Base-by-base conservation (phyloP, 768 basidiomycete genomes). In the Neoboletus brunneissimus region DNA sequence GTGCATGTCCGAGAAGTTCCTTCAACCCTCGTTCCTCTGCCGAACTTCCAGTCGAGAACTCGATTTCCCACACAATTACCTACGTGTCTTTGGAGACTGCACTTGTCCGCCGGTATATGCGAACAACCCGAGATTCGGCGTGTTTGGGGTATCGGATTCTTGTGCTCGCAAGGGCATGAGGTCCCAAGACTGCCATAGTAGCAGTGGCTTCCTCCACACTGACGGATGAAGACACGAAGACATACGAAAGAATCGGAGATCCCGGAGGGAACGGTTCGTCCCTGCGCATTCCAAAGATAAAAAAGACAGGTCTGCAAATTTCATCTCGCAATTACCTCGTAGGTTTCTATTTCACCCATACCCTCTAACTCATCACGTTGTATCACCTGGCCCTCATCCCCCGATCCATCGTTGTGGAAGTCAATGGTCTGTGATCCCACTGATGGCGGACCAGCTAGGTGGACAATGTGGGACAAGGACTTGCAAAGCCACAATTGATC, bases 401-500 rank as follows among this genome's bases (percentile, higher is more conserved):
- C 27, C 20, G 20, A 1, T 31, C 52, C 56, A 8, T 60, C 55
- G 10, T 50, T 48, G 10, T 50, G 56, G 9, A 67, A 69, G 53
- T 70, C 68, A 23, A 70, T 63, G 16, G 29, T 20, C 27, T 13
- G 29, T 67, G 67, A 31, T 59, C 46, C 66, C 68, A 67, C 27
- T 51, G 41, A 35, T 56, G 43, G 41, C 58, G 56, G 41, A 52
- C n/a, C 0, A 65, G 67, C 0, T 51, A 53, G 22, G 51, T 60
- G 22, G 63, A 67, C 13, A 70, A 12, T 3, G 58, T 68, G 12
- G 49, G 53, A 47, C 67, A 63, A 18, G 63, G 48, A 16, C 67
- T 63, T 41, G 67, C 47, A 40, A 68, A 52, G 25, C 63, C 68
- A 63, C 67, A 68, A 9, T 35, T 60, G 51, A 70, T n/a, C 15